Percentiles rank a stretch among this genome's conserved stretches.
These are phyloP conservation scores for Ascobolus immersus DNA, from an alignment of 495 filamentous ascomycete genomes.

Conservation along the genomic window DNA sequence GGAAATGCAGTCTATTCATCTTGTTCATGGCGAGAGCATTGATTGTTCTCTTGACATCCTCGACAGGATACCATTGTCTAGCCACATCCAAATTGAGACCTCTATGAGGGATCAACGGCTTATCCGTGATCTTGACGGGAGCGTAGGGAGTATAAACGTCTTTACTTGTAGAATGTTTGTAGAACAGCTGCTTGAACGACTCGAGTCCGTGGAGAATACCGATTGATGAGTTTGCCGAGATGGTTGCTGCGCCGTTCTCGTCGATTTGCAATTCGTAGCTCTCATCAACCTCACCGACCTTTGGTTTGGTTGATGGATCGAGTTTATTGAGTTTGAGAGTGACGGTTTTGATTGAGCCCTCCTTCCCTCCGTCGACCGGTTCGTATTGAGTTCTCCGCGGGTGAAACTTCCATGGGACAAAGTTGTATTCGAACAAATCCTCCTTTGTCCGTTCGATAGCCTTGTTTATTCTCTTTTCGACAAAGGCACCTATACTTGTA, in stretches of 20 bases:
- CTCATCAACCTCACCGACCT: constrained; percentile 41
- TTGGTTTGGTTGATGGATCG: constrained; percentile 29
- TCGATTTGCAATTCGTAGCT: constrained; percentile 39
- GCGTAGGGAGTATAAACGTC: constrained; percentile 36
- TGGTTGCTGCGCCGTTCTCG: constrained; percentile 20
- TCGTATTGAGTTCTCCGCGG: constrained; percentile 33
- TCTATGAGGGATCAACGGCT: constrained; percentile 41
- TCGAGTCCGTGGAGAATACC: constrained; percentile 42
- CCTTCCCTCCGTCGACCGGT: constrained; percentile 23
- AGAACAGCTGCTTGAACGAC: constrained; percentile 56
- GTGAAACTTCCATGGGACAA: constrained; percentile 56
- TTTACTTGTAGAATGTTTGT: constrained; percentile 25
- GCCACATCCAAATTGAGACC: constrained; percentile 51
- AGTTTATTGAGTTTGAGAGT: constrained; percentile 30
- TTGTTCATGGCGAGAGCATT: constrained; percentile 52
- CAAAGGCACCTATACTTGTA: too few species aligned
- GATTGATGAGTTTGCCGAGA: constrained; percentile 34
- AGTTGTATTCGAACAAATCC: constrained; percentile 32
- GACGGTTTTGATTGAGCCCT: constrained; percentile 26
- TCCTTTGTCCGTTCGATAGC: constrained; percentile 17
- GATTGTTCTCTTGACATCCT: constrained; percentile 40
- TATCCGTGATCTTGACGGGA: constrained; percentile 38
- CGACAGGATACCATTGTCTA: constrained; percentile 35
- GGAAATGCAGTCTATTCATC: constrained; percentile 53
- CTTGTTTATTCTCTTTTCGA: background rate